phyloP scores from a whole-genome alignment of 2,329 filamentous ascomycete species.

The Ustilaginoidea virens region DNA sequence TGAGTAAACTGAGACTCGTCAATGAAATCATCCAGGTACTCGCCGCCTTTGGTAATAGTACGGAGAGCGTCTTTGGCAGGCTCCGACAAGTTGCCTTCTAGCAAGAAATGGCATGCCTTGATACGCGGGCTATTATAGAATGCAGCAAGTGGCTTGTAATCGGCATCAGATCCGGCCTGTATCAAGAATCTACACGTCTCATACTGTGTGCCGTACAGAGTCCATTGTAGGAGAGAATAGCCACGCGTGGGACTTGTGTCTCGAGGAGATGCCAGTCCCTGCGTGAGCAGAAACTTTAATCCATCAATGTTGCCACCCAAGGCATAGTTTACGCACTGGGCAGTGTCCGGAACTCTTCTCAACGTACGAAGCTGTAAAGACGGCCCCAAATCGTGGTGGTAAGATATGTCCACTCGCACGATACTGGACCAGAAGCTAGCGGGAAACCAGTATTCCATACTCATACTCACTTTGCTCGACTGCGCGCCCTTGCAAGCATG shows the following conservation, averaged over 20 bases:
- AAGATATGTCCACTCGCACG: slow-evolving; percentile 11
- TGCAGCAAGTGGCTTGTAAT: slow-evolving; percentile 10
- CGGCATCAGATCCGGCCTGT: slow-evolving; percentile 14
- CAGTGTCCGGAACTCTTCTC: slow-evolving; percentile 13
- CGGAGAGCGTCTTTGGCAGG: slow-evolving; percentile 7
- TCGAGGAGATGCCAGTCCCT: slow-evolving; percentile 15
- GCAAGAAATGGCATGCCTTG: slow-evolving; percentile 10
- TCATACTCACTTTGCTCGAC: slow-evolving; percentile 9
- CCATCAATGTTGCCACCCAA: slow-evolving; percentile 14
- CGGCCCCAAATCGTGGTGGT: slow-evolving; percentile 9
- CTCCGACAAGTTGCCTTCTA: slow-evolving; percentile 8
- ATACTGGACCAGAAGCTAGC: slow-evolving; percentile 14
- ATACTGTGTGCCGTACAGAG: slow-evolving; percentile 17
- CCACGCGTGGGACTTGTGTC: slow-evolving; percentile 16
- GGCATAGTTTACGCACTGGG: slow-evolving; percentile 15
- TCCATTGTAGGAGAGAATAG: slow-evolving; percentile 18
- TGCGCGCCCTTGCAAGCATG: slow-evolving; percentile 9
- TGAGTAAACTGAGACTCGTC: slow-evolving; percentile 8
- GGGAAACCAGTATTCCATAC: slow-evolving; percentile 18
- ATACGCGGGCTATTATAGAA: slow-evolving; percentile 8
- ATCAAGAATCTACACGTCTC: slow-evolving; percentile 14
- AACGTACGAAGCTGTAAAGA: slow-evolving; percentile 13
- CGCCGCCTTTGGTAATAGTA: slow-evolving; percentile 9
- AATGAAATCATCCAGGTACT: slow-evolving; percentile 9
- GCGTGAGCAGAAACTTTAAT: slow-evolving; percentile 13